Evolutionary conservation across 345 rosid genomes (phyloP).

Genomic region (Ceriops decandra): DNA sequence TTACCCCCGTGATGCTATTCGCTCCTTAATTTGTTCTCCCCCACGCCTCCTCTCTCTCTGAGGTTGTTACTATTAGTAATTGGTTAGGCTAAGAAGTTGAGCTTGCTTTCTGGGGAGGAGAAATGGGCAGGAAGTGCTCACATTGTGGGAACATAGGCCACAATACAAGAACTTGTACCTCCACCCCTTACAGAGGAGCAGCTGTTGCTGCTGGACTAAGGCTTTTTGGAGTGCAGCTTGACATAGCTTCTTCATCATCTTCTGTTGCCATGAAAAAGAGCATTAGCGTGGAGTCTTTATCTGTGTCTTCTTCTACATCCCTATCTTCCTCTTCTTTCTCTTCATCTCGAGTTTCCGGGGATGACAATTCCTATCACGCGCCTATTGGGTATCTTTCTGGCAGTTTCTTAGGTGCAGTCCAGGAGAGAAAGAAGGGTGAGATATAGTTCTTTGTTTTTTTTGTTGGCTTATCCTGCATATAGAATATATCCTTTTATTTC

Average conservation of each 20-base stretch:
- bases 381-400: constrained; percentile 42
- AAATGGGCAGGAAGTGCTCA: constrained; percentile 74
- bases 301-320: constrained; percentile 26
- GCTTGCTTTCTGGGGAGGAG: constrained; percentile 21
- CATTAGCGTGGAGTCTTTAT: constrained; percentile 49
- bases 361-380: constrained; percentile 30
- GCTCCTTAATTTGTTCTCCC: neutral
- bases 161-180: constrained; percentile 56
- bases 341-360: constrained; percentile 30
- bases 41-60: constrained; percentile 11
- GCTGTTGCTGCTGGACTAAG: constrained; percentile 30
- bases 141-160: constrained; percentile 66
- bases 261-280: constrained; percentile 43
- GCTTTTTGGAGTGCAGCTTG: constrained; percentile 64
- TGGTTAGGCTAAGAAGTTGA: constrained; percentile 12
- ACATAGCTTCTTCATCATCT: constrained; percentile 10
- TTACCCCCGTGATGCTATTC: constrained; percentile 20
- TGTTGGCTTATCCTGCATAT: neutral
- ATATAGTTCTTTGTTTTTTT: neutral
- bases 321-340: constrained; percentile 30
- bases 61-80: constrained; percentile 7
- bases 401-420: constrained; percentile 31
- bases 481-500: neutral
- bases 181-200: constrained; percentile 17
- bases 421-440: constrained; percentile 49